Base-by-base conservation (phyloP, 345 rosid genomes). In the Gossypium sturtianum region DNA sequence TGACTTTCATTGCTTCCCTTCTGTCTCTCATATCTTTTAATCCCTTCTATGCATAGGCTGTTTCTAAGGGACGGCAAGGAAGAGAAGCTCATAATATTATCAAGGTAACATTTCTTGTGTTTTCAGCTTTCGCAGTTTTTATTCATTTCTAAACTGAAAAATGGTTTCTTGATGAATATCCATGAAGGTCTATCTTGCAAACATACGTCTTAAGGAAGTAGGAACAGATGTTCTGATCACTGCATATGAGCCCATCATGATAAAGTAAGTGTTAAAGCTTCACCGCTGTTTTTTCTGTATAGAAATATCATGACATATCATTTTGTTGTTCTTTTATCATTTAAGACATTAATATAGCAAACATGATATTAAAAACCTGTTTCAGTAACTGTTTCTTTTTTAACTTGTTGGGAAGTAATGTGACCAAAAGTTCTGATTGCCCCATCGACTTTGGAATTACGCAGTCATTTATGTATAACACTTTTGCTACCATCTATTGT, bases 41-140 rank as follows among this genome's bases (percentile, higher is more conserved):
- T 11, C 25, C 59, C 48, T 38, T 79, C n/a, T 74, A 25, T 80
- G 23, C 11, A 54, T 76, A 93, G 96, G 86, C 87, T 48, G 80
- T 90, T 76, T 90, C 98, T 6, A 92, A 94, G 83, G 98, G 89
- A 76, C 84, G 88, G 20, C 98, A 94, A 69, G 98, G 97, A 83
- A 89, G 92, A 82, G 97, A 92, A 80, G 97, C 97, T 3, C 97
- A 89, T 69, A 94, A 94, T 78, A 70, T 86, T 66, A 83, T 92
- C 67, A 87, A 74, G 86, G 98, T 90, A 74, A 62, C 62, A 17
- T 53, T 27, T 60, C 16, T 52, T 29, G 10, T 76, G 70, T 76
- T 76, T 62, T 75, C 48, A 65, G 22, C 43, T 58, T 16, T 38
- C 54, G 3, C 34, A 13, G 45, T 45, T 49, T 53, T 53, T 41